Evolutionary conservation across 169 alveolate genomes (phyloP), one percentile per base, ranked within the genome.

Genomic region (Eimeria necatrix): DNA sequence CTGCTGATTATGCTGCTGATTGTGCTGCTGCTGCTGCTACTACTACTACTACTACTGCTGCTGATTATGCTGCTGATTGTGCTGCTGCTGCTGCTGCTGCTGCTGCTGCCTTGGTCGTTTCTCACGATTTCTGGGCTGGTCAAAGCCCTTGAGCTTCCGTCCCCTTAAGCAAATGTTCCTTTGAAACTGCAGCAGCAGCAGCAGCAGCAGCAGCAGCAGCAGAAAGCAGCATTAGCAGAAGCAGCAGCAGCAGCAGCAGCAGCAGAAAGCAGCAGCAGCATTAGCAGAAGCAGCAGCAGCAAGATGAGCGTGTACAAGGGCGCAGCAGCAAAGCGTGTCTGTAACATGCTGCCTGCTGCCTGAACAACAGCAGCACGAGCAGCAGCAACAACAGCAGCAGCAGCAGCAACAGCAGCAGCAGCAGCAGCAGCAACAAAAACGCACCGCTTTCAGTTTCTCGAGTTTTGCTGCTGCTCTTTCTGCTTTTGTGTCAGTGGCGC

Each of bases 91-190:
- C 41, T 32, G 41, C 41, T 32, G 41, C 41, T 32, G 41, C 41
- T 32, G 41, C 41, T 32, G 41, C 41, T 32, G 41, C 41, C 41
- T 32, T 32, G 2, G 41, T 56, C 22, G 68, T 56, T 18, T 56
- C 92, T 59, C 64, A 84, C 92, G 92, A 24, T 84, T 84, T 59
- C 92, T 53, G 16, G 92, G 80, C 4, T 56, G 92, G 18, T 84
- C 92, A 26, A 84, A 84, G 22, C 80, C 73, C 24, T 26, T 84
- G 78, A 84, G 51, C 78, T 84, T 84, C 78, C 26, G 22, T n/a
- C 92, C 92, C 12, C 76, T 61, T 52, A 86, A 14, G 20, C 74
- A 73, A 20, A 86, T 60, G 70, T 61, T 60, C 2, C 68, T 16
- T 26, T 64, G 49, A 26, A 48, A 86, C 93, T 86, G 83, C 83